Evolutionary conservation across 495 filamentous ascomycete genomes (phyloP).

Genomic region (Aspergillus indologenus): DNA sequence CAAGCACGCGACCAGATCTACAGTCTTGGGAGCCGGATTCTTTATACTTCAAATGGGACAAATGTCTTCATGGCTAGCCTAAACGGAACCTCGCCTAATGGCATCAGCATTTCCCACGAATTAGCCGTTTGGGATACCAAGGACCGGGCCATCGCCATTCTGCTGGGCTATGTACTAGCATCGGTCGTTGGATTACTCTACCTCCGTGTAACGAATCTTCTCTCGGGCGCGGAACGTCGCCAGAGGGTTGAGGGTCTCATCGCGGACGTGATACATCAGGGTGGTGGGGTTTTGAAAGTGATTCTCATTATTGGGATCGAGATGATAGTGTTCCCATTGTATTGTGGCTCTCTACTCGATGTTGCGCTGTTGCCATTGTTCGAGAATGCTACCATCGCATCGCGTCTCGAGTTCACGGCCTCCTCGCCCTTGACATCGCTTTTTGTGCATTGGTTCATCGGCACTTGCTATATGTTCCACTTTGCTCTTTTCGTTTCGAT

Average conservation of each 20-base stretch:
- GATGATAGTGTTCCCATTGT: conserved; percentile 96
- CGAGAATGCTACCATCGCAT: conserved; percentile 67
- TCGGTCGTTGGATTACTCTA: conserved; percentile 73
- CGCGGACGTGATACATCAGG: conserved; percentile 84
- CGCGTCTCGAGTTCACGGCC: conserved; percentile 71
- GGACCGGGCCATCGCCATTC: conserved; percentile 75
- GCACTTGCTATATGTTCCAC: conserved; percentile 99
- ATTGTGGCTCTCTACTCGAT: conserved; percentile 90
- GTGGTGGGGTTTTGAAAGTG: conserved; percentile 95
- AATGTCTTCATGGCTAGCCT: conserved; percentile 27
- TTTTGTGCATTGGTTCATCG: conserved; percentile 98
- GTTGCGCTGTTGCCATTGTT: conserved; percentile 87
- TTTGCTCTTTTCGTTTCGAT: conserved; percentile 98
- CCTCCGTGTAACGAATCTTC: conserved; percentile 62
- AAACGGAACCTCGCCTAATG: conserved; percentile 19
- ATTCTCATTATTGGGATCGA: conserved; percentile 98
- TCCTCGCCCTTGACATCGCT: conserved; percentile 78
- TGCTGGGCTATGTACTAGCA: conserved; percentile 75
- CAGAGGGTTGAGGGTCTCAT: conserved; percentile 73
- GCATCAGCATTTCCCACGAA: conserved; percentile 49
- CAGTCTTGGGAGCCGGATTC: conserved; percentile 18
- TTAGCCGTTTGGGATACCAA: conserved; percentile 72
- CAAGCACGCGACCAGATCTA: conserved; percentile 23
- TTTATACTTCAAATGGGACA: conserved; percentile 24
- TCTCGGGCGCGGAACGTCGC: conserved; percentile 61